Evolutionary conservation across 108 stramenopile genomes (phyloP).

Genomic region (Asterionellopsis glacialis): DNA sequence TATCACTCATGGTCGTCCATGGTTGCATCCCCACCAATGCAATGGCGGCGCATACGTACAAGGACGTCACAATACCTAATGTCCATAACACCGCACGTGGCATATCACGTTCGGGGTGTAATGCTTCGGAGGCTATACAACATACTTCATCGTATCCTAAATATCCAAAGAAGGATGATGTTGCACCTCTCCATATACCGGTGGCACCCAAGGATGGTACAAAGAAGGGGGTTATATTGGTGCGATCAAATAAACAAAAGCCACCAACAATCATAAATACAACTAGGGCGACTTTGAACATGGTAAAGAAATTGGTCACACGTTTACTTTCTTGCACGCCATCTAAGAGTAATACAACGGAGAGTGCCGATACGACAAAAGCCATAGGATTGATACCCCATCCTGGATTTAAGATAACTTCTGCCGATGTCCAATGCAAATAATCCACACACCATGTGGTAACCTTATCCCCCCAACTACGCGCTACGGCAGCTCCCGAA

Average conservation of each 20-base stretch:
- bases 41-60: conserved; percentile 73
- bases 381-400: conserved; percentile 56
- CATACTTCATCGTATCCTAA: conserved; percentile 91
- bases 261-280: conserved; percentile 84
- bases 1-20: conserved; percentile 51
- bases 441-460: conserved; percentile 54
- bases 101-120: conserved; percentile 70
- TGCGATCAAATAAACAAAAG: conserved; percentile 45
- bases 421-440: conserved; percentile 5
- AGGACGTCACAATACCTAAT: conserved; percentile 53
- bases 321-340: conserved; percentile 79
- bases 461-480: conserved; percentile 92
- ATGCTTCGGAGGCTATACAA: conserved; percentile 82
- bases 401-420: conserved; percentile 29
- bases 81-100: conserved; percentile 77
- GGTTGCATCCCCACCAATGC: conserved; percentile 84
- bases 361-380: conserved; percentile 43
- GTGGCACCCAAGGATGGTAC: conserved; percentile 49
- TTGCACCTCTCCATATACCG: conserved; percentile 70
- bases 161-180: conserved; percentile 86
- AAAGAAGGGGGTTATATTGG: conserved; percentile 59
- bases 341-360: conserved; percentile 45
- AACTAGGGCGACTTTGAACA: conserved; percentile 74
- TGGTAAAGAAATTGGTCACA: conserved; percentile 80
- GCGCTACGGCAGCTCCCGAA: conserved; percentile 80